A percentile compares a stretch with the other conserved stretches of the same genome.
phyloP scores from a whole-genome alignment of 1,139 yeast species.

The Yamadazyma dendronema region DNA sequence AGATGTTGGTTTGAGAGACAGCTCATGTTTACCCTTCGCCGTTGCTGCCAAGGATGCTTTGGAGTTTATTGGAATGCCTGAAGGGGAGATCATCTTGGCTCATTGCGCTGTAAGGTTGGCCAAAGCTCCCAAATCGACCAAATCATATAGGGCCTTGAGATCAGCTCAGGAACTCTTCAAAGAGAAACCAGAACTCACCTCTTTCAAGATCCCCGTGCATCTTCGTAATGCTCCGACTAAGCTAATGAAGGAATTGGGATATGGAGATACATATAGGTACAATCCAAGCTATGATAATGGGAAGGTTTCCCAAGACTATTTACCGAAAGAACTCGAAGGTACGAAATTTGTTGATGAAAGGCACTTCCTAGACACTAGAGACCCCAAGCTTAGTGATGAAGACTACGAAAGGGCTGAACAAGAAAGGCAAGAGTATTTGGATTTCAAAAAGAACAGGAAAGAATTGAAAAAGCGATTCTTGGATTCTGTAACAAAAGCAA shows the following conservation, averaged over 20 bases:
- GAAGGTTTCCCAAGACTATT: conserved; percentile 63
- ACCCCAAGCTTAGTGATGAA: conserved; percentile 23
- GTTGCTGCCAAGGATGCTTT: conserved; percentile 83
- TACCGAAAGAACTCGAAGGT: conserved; percentile 51
- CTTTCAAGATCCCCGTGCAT: conserved; percentile 72
- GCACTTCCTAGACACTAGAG: conserved; percentile 33
- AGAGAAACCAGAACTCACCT: conserved; percentile 62
- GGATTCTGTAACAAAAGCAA: conserved; percentile 5
- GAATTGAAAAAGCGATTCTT: conserved; percentile 12
- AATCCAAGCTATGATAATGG: conserved; percentile 81
- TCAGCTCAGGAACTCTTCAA: conserved; percentile 57
- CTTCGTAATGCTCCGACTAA: conserved; percentile 91
- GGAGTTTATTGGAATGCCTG: conserved; percentile 95
- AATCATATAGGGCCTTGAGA: conserved; percentile 76
- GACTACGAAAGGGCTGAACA: conserved; percentile 22
- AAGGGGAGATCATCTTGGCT: conserved; percentile 84
- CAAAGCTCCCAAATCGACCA: conserved; percentile 79
- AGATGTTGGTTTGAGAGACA: conserved; percentile 82
- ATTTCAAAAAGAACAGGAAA: conserved; percentile 23
- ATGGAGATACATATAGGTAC: conserved; percentile 80
- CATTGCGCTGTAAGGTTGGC: conserved; percentile 92
- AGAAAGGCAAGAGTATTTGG: conserved; percentile 27
- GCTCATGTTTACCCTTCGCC: conserved; percentile 81
- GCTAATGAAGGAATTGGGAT: conserved; percentile 85
- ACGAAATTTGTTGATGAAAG: conserved; percentile 36